Base-by-base conservation (phyloP, 495 filamentous ascomycete species). In the Pseudomonodictys pantanalensis region DNA sequence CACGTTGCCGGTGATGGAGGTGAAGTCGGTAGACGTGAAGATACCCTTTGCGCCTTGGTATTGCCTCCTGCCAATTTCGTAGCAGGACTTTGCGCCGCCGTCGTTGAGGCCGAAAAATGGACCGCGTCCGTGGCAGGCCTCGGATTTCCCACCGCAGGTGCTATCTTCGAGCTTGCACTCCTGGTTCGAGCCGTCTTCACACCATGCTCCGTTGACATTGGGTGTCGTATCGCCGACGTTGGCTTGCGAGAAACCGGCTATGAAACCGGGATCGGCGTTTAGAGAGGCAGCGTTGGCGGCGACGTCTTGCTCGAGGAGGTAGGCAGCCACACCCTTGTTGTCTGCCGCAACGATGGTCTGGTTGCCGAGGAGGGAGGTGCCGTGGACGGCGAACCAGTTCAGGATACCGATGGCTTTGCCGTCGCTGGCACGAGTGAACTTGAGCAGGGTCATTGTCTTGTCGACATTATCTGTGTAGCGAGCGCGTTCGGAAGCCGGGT, bases 301-400 rank as follows among this genome's bases (percentile, higher is more conserved):
- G 10, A 87, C 78, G 43, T 82, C 86, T 64, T 89, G 80, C 69
- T 98, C 92, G 56, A 97, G 89, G 6, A 93, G 73, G 62, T 85
- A 84, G 1, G 92, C 92, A 18, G 92, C 93, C 3, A 96, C 91
- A 12, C 92, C 92, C 73, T 98, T 98, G 71, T 98, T 98, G 70
- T 98, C 92, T 9, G 91, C 93, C 3, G 91, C 85, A 42, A 96
- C 83, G 11, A 97, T 75, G 6, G 90, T 96, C 69, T 98, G 97
- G 72, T 98, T 97, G 54, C 88, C 87, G 43, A 91, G 83, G 77
- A 97, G 81, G 6, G 89, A 92, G 0, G 92, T 98, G 11, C 93
- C 93, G 68, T 98, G 92, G 9, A 91, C 90, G 8, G 92, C 86
- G 69, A 96, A 97, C 89, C 91, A 98, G 12, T 89, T 95, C 46